Evolutionary conservation across 1,284 basidiomycete species (phyloP).

Genomic region (Tylopilus orsonianus): DNA sequence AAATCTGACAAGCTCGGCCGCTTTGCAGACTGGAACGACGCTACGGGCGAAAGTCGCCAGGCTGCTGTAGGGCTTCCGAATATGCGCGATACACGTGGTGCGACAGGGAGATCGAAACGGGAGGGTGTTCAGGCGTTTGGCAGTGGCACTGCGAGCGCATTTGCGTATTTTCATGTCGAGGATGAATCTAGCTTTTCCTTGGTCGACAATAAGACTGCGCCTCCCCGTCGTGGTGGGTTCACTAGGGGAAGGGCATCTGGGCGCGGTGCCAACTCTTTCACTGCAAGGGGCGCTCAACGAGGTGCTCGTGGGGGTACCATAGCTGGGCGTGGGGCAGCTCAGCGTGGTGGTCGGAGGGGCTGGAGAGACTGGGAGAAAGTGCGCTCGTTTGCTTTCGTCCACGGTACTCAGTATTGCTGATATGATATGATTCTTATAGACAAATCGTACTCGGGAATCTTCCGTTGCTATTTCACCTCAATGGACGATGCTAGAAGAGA

Average conservation of each 20-base stretch:
- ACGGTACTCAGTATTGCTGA: constrained; percentile 3
- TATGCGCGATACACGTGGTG: constrained; percentile 49
- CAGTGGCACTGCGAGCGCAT: constrained; percentile 88
- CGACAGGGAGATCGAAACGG: constrained; percentile 55
- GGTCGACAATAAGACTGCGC: constrained; percentile 82
- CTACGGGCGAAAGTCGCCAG: constrained; percentile 64
- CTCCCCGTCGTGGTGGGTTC: constrained; percentile 65
- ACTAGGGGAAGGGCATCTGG: constrained; percentile 55
- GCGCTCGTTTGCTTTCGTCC: constrained; percentile 13
- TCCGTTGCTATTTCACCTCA: constrained; percentile 91
- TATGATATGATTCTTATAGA: constrained; percentile 44
- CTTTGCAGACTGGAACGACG: constrained; percentile 96
- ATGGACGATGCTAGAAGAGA: constrained; percentile 95
- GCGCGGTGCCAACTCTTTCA: constrained; percentile 46
- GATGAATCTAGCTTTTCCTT: constrained; percentile 98
- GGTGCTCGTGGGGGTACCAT: constrained; percentile 45
- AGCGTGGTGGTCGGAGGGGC: constrained; percentile 73
- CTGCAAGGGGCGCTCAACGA: constrained; percentile 46
- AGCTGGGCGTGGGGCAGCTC: constrained; percentile 41
- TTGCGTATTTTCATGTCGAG: constrained; percentile 97
- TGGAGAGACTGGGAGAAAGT: constrained; percentile 98
- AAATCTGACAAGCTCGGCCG: constrained; percentile 98
- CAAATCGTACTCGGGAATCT: constrained; percentile 88
- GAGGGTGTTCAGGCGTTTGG: constrained; percentile 73
- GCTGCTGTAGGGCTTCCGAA: constrained; percentile 49